Base-by-base conservation (phyloP, 345 rosid genomes). In the Aurinia saxatilis region DNA sequence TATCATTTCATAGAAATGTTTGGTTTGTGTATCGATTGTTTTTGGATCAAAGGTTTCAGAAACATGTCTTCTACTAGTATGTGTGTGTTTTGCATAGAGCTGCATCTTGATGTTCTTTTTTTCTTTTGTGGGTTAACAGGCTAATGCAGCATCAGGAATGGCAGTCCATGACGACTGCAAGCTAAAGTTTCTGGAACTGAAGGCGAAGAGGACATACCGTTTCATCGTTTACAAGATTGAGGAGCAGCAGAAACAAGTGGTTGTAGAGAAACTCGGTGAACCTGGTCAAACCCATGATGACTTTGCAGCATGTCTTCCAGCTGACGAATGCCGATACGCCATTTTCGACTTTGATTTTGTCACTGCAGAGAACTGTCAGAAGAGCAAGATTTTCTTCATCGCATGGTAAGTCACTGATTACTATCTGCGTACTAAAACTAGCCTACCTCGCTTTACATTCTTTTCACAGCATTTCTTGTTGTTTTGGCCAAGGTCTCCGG, bases 141-240 rank as follows among this genome's bases (percentile, higher is more conserved):
- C 83, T 41, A 81, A 81, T 34, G 85, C 81, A 6, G 79, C 85
- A 9, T 81, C 85, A 2, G 85, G 85, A 6, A 76, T 81, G 77
- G 82, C 79, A 54, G 86, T 81, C 70, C 83, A 81, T 21, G 83
- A 81, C 56, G 86, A 81, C 54, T 81, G 86, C 75, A 81, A 79
- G 72, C 70, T 81, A 11, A 81, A 40, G 63, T 81, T 81, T 52
- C 58, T 81, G 70, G 86, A 77, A 68, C 62, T 81, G 73, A 81
- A 81, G 71, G 79, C 83, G 7, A 79, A 79, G 53, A 57, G 86
- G 63, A 74, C 86, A 16, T 50, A 74, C 72, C 81, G 81, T 41
- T 81, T 64, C 79, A 79, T 81, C 1, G 77, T 81, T 2, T 79
- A 63, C 70, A 79, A 81, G 74, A 81, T 81, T 8, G 86, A 81